Base-by-base conservation (phyloP, 108 stramenopile species). In the Conticribra weissflogii region DNA sequence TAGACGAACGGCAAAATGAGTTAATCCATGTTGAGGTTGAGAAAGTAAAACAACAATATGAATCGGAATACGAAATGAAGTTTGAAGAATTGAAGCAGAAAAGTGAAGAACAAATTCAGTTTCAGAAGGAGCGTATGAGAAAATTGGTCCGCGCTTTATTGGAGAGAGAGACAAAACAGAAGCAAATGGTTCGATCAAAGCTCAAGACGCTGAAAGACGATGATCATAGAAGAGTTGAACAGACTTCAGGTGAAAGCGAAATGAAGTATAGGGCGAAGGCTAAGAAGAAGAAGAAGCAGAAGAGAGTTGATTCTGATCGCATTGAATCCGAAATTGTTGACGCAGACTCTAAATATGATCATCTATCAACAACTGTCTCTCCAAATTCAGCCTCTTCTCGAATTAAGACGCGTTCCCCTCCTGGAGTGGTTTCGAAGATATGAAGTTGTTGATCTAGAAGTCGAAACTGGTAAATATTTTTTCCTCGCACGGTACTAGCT, bases 51-150 rank as follows among this genome's bases (percentile, higher is more conserved):
- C 34, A 71, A 45, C 77, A 66, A 53, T 66, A 54, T 23, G 70
- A 71, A 56, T 48, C 51, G 21, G 77, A 78, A 19, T 78, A 71
- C 45, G 59, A 50, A 61, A 19, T 33, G 17, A 78, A 71, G 51
- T 24, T 71, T 29, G 23, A 59, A n/a, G 53, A 71, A 36, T 31
- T 77, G 45, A 55, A 77, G 47, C 45, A 63, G 57, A 59, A 77
- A 49, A 51, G 57, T 31, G 68, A 78, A 12, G 69, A 70, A 54
- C 57, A 70, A n/a, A 49, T 71, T 7, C 41, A 55, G 45, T 16
- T 62, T 3, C 70, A 78, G 28, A 78, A 78, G 47, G 77, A 71
- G 19, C 70, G 55, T 27, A 78, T 78, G 77, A 57, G 77, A 12
- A 78, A 71, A 44, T 61, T 78, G 5, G 77, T 78, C 4, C 55